A percentile compares a stretch with the other conserved stretches of the same genome.
Conservation (phyloP, 495 filamentous ascomycete species). For the Hypoxylon trugodes region DNA sequence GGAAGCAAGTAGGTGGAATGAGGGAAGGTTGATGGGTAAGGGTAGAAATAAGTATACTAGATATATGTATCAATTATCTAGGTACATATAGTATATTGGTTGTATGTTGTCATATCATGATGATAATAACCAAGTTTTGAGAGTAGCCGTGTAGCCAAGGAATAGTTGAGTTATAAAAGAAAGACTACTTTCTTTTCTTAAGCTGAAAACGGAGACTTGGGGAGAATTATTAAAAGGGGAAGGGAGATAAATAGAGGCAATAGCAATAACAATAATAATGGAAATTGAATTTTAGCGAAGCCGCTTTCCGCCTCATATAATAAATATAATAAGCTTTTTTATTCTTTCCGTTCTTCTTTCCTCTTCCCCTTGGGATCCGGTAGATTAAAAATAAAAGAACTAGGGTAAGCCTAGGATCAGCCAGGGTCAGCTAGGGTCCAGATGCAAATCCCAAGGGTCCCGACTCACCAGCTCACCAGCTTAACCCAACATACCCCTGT, state of each 20-base stretch:
- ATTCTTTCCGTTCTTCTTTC: not conserved
- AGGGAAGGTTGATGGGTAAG: conserved; percentile 21
- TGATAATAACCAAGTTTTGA: no score
- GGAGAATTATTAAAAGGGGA: no score
- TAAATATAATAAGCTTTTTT: conserved; percentile 16
- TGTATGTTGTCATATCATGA: conserved; percentile 46
- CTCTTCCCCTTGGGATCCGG: not conserved
- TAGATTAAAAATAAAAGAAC: conserved; percentile 16
- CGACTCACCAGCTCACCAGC: no score
- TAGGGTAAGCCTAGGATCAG: not conserved
- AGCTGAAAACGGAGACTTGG: conserved; percentile 5
- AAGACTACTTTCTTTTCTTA: conserved; percentile 25
- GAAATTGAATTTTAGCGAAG: not conserved
- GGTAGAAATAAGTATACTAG: conserved; percentile 4
- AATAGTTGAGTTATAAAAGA: conserved; percentile 57
- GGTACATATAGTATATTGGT: no score
- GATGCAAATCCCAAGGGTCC: conserved; percentile 17
- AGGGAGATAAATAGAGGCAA: conserved; percentile 1
- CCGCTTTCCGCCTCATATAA: conserved; percentile 21
- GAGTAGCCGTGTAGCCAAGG: no score
- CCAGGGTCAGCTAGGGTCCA: conserved; percentile 2
- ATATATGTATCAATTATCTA: conserved; percentile 11
- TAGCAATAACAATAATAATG: not conserved
- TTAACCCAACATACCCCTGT: not conserved
- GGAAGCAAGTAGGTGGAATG: not conserved